Conservation (phyloP, 2,329 filamentous ascomycete species). For the Aspergillus pseudoviridinutans region DNA sequence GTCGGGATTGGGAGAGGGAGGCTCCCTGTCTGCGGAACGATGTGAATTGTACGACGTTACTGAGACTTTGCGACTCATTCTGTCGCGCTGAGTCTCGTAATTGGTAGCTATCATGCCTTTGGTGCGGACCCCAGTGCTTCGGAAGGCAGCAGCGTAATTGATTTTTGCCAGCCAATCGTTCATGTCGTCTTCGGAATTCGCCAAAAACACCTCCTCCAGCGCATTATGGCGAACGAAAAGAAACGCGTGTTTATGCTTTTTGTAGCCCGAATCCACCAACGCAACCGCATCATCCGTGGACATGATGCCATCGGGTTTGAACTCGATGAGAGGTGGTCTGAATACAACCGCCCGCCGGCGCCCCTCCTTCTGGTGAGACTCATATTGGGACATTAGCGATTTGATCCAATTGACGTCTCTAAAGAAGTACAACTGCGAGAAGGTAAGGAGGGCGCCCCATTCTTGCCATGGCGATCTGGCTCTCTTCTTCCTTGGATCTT, state of each 20-base stretch:
- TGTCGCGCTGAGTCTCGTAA: slow-evolving; percentile 70
- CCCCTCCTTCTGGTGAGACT: slow-evolving; percentile 73
- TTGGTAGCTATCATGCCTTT: slow-evolving; percentile 78
- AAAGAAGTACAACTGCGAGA: slow-evolving; percentile 97
- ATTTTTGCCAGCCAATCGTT: slow-evolving; percentile 96
- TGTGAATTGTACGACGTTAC: slow-evolving; percentile 55
- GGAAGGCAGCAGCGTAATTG: slow-evolving; percentile 93
- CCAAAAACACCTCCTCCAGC: slow-evolving; percentile 83
- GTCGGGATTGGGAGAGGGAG: slow-evolving; percentile 67
- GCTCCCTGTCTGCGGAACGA: slow-evolving; percentile 64
- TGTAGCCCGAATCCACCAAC: slow-evolving; percentile 79
- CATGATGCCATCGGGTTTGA: slow-evolving; percentile 91
- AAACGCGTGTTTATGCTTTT: slow-evolving; percentile 91
- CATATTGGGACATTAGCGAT: slow-evolving; percentile 81
- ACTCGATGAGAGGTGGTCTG: slow-evolving; percentile 81
- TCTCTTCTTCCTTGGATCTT: slow-evolving; percentile 90
- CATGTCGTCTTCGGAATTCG: slow-evolving; percentile 84
- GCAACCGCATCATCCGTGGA: slow-evolving; percentile 92
- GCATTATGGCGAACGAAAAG: slow-evolving; percentile 83
- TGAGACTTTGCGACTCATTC: slow-evolving; percentile 63
- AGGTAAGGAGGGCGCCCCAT: slow-evolving; percentile 94
- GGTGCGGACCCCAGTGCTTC: slow-evolving; percentile 86
- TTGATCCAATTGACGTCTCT: slow-evolving; percentile 91
- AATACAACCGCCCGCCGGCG: slow-evolving; percentile 78
- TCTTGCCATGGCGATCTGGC: slow-evolving; percentile 96